Evolutionary conservation across 306 rosid genomes (phyloP).

Genomic region (Canavalia gladiata): DNA sequence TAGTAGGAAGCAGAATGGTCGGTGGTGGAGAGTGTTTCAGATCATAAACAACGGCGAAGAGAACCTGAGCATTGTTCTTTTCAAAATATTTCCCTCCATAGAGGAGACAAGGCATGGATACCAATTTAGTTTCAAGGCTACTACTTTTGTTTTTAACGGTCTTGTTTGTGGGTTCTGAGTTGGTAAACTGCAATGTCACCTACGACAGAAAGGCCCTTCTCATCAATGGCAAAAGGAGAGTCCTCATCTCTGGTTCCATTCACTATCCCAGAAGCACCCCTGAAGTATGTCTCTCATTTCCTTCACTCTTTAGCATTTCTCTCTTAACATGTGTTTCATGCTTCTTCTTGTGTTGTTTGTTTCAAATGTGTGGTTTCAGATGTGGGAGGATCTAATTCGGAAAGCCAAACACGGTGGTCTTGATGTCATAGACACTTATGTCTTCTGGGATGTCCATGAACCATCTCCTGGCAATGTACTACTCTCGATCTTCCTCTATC

Average conservation of each 20-base stretch:
- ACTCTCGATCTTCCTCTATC: slow-evolving; percentile 41
- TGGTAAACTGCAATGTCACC: slow-evolving; percentile 65
- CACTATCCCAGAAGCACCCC: slow-evolving; percentile 99
- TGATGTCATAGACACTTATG: slow-evolving; percentile 91
- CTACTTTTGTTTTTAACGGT: slow-evolving; percentile 46
- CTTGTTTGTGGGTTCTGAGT: slow-evolving; percentile 59
- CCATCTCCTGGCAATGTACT: slow-evolving; percentile 93
- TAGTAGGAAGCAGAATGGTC: slow-evolving; percentile 26
- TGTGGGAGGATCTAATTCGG: slow-evolving; percentile 95
- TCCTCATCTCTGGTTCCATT: slow-evolving; percentile 94
- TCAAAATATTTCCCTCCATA: slow-evolving; percentile 56
- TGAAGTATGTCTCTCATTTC: slow-evolving; percentile 55
- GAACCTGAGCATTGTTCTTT: background rate
- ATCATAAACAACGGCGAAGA: slow-evolving; percentile 49
- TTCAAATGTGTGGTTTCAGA: slow-evolving; percentile 64
- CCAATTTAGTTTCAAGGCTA: slow-evolving; percentile 65
- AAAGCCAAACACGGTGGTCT: slow-evolving; percentile 95
- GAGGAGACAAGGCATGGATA: slow-evolving; percentile 59
- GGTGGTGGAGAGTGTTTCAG: slow-evolving; percentile 23
- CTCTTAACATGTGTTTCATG: slow-evolving; percentile 1
- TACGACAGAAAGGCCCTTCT: slow-evolving; percentile 85
- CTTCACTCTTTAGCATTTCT: background rate
- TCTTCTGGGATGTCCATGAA: slow-evolving; percentile 96
- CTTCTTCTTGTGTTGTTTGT: slow-evolving; percentile 19
- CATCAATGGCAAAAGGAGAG: slow-evolving; percentile 86